phyloP scores from a whole-genome alignment of 495 filamentous ascomycete genomes.

The Bombardia bombarda region DNA sequence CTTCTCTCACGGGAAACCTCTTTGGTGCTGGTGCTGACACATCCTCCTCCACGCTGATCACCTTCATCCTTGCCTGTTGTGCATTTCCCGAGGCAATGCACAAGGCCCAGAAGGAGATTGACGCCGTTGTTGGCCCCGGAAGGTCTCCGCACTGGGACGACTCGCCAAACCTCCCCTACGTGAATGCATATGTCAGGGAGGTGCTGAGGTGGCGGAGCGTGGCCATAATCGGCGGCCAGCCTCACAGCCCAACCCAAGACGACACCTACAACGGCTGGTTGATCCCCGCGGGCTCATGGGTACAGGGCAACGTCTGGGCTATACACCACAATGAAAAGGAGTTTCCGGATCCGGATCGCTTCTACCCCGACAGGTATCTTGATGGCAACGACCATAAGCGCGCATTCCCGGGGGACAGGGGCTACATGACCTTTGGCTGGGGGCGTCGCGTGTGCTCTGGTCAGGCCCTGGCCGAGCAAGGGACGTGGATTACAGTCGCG shows the following conservation, averaged over 20 bases:
- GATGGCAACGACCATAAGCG: slow-evolving; percentile 38
- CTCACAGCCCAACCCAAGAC: slow-evolving; percentile 52
- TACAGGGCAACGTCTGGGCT: slow-evolving; percentile 58
- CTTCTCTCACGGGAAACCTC: slow-evolving; percentile 51
- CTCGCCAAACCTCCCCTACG: slow-evolving; percentile 48
- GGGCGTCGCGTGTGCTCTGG: slow-evolving; percentile 53
- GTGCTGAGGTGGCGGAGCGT: slow-evolving; percentile 58
- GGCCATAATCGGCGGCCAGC: slow-evolving; percentile 54
- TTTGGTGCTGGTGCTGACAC: slow-evolving; percentile 63
- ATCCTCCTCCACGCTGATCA: slow-evolving; percentile 54
- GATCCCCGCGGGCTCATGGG: slow-evolving; percentile 47
- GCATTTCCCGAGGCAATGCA: slow-evolving; percentile 42
- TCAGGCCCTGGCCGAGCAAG: slow-evolving; percentile 50
- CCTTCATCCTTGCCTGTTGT: slow-evolving; percentile 53
- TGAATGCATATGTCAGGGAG: slow-evolving; percentile 54
- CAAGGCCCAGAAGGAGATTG: slow-evolving; percentile 42
- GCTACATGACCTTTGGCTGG: slow-evolving; percentile 60
- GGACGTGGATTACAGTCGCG: slow-evolving; percentile 47
- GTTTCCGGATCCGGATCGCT: slow-evolving; percentile 54
- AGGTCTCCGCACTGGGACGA: slow-evolving; percentile 53
- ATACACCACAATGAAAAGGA: slow-evolving; percentile 57
- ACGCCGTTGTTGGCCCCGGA: slow-evolving; percentile 45
- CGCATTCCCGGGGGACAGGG: slow-evolving; percentile 50
- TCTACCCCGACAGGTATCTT: slow-evolving; percentile 43
- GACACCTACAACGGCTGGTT: slow-evolving; percentile 49